Percentiles rank a stretch among this genome's conserved stretches.
phyloP scores from a whole-genome alignment of 345 rosid genomes.

The Acer negundo region DNA sequence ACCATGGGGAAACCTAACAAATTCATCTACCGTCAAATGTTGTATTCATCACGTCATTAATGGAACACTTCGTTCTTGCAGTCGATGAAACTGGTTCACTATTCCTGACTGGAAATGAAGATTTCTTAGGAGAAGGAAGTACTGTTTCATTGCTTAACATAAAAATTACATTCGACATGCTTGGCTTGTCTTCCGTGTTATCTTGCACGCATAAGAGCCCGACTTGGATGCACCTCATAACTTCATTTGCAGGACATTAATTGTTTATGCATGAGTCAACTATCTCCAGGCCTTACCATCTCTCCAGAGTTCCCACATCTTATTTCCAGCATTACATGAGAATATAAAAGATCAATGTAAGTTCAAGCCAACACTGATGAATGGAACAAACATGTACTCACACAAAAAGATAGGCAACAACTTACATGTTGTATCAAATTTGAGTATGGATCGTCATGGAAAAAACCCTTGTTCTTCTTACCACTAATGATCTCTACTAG shows the following conservation, averaged over 20 bases:
- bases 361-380: neutral
- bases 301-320: slow-evolving; percentile 26
- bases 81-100: neutral
- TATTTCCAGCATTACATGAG: neutral
- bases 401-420: no score
- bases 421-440: neutral
- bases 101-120: neutral
- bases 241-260: neutral
- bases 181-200: slow-evolving; percentile 12
- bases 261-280: slow-evolving; percentile 1
- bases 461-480: neutral
- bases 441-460: neutral
- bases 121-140: slow-evolving; percentile 17
- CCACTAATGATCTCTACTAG: slow-evolving; percentile 9
- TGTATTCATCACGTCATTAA: neutral
- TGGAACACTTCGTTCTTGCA: neutral
- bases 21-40: neutral
- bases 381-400: no score
- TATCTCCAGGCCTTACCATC: slow-evolving; percentile 17
- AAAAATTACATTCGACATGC: slow-evolving; percentile 14
- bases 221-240: slow-evolving; percentile 12
- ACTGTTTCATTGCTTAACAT: slow-evolving; percentile 14
- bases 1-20: no score
- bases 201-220: slow-evolving; percentile 18
- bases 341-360: neutral